Base-by-base conservation (phyloP, 2,329 filamentous ascomycete genomes). In the Clonostachys rhizophaga region DNA sequence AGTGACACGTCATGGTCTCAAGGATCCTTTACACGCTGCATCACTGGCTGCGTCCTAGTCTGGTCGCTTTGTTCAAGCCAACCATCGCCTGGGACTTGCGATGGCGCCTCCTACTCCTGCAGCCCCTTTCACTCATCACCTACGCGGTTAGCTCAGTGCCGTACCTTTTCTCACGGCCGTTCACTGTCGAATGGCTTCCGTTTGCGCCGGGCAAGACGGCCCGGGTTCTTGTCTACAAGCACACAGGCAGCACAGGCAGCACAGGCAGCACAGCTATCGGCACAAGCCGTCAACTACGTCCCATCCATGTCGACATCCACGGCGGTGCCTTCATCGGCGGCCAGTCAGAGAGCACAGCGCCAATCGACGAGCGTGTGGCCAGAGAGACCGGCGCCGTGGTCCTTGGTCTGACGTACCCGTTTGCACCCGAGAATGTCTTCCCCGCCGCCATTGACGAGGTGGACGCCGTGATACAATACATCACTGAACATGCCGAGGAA, bases 351-450 rank as follows among this genome's bases (percentile, higher is more conserved):
- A 56, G 62, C 6, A 56, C 64, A 20, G 63, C 62, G 2, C 45
- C 51, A 0, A 69, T 68, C 45, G 65, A 66, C 47, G 48, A 58
- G 2, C 49, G 55, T 6, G 49, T 74, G 1, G 65, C 65, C 1
- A 50, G 58, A 14, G 53, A 62, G 36, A 73, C 70, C 0, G 71
- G 67, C 2, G 70, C 70, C 3, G 64, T 75, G 1, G 70, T 71
- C 14, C 61, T 78, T 7, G 73, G 72, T 48, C 65, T 78, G 6
- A 72, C 75, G 18, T 79, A 79, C 52, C 64, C 75, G 2, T 66
- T 76, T 34, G 75, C 74, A 8, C 76, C 76, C 0, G 75, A 77
- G 48, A 61, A 77, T 51, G 60, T 62, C 24, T 79, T 78, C 48
- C 76, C 76, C 0, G 60, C 58, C 2, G 68, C 68, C 5, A 59